Percentiles rank a stretch among this genome's conserved stretches.
phyloP scores from a whole-genome alignment of 1,139 yeast genomes.

The Yamadazyma trypodendri region DNA sequence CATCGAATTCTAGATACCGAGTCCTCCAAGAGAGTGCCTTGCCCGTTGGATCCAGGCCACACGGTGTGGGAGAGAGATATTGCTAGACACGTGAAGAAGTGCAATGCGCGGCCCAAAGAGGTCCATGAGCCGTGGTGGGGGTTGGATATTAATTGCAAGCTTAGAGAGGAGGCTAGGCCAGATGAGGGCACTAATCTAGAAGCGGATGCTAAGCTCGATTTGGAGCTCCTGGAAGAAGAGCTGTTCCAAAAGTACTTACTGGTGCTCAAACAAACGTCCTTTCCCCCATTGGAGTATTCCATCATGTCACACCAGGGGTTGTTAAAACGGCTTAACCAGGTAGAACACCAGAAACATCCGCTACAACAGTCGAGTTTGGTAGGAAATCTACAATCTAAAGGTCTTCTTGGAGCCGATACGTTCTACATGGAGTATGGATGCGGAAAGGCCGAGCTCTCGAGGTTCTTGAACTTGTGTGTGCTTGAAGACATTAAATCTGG shows the following conservation, averaged over 20 bases:
- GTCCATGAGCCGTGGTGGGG: slow-evolving; percentile 43
- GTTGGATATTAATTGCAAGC: slow-evolving; percentile 34
- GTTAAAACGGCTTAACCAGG: slow-evolving; percentile 38
- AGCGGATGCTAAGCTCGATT: slow-evolving; percentile 12
- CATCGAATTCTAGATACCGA: slow-evolving; percentile 38
- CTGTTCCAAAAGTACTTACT: slow-evolving; percentile 29
- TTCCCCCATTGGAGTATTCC: slow-evolving; percentile 10
- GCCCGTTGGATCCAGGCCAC: slow-evolving; percentile 78
- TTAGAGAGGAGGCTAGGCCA: not conserved
- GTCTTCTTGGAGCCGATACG: slow-evolving; percentile 34
- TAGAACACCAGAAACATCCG: slow-evolving; percentile 65
- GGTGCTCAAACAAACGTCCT: slow-evolving; percentile 21
- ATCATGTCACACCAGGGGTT: slow-evolving; percentile 31
- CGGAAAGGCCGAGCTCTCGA: slow-evolving; percentile 81
- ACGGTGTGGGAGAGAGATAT: slow-evolving; percentile 65
- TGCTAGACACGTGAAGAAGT: slow-evolving; percentile 56
- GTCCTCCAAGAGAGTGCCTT: slow-evolving; percentile 56
- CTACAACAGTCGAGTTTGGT: slow-evolving; percentile 79
- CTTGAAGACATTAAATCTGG: slow-evolving; percentile 14
- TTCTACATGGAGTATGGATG: slow-evolving; percentile 81
- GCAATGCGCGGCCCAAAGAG: slow-evolving; percentile 47
- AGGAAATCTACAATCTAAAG: slow-evolving; percentile 57
- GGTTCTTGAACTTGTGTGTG: slow-evolving; percentile 60
- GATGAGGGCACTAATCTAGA: not conserved
- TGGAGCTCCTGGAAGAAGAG: slow-evolving; percentile 7